A percentile compares a stretch with the other conserved stretches of the same genome.
These are phyloP conservation scores for Phytopythium delawarense DNA, from an alignment of 352 stramenopile species.

Conservation along the genomic window DNA sequence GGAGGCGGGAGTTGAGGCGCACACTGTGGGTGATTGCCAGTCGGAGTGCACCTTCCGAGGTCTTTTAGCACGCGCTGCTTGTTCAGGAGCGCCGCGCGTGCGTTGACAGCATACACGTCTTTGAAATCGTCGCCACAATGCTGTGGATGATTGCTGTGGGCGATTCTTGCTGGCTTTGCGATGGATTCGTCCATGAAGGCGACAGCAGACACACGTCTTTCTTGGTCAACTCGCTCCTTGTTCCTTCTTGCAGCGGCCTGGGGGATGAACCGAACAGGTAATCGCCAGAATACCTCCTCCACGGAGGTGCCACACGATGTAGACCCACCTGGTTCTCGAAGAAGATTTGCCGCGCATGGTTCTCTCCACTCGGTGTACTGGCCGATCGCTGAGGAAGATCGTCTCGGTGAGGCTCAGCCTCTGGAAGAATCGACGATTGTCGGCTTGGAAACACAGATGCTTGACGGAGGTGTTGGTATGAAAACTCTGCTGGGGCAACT, in stretches of 20 bases:
- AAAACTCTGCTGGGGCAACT: background rate
- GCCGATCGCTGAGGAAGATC: background rate
- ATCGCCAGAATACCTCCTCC: background rate
- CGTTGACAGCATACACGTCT: conserved; percentile 10
- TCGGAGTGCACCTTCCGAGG: conserved; percentile 1
- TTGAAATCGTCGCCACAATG: background rate
- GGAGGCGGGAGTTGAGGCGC: background rate
- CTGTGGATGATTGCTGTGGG: background rate
- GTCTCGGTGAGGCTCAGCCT: background rate
- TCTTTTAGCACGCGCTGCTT: conserved; percentile 21
- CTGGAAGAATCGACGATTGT: background rate
- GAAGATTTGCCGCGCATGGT: conserved; percentile 35
- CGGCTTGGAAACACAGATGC: background rate
- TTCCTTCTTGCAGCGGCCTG: conserved; percentile 51
- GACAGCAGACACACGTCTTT: conserved; percentile 20
- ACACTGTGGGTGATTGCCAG: background rate
- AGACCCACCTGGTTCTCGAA: conserved; percentile 53
- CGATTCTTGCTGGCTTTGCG: background rate
- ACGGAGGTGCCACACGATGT: background rate
- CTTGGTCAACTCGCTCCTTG: conserved; percentile 47
- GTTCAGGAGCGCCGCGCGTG: conserved; percentile 19
- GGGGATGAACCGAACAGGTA: too few species aligned
- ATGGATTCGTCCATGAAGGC: conserved; percentile 14
- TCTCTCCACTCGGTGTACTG: background rate
- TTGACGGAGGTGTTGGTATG: background rate